Evolutionary conservation across 202 grass and related monocot species (phyloP).

Genomic region (Zizania palustris): DNA sequence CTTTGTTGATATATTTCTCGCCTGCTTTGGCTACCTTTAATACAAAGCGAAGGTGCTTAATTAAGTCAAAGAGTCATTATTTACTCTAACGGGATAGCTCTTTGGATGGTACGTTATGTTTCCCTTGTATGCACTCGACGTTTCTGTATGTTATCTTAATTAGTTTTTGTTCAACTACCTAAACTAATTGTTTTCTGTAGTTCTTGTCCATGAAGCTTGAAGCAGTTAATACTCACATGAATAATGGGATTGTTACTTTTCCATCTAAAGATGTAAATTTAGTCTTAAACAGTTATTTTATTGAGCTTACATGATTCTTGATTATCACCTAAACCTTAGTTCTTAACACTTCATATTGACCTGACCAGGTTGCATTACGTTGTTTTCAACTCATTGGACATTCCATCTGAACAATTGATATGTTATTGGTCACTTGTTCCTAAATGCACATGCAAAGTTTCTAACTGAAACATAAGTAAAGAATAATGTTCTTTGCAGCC

Average conservation of each 20-base stretch:
- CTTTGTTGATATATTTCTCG: too few relatives aligned
- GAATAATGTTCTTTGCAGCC: slow-evolving; percentile 29
- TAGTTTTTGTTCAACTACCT: background rate
- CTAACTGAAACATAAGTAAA: background rate
- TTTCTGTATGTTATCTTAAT: slow-evolving; percentile 58
- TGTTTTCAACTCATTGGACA: background rate
- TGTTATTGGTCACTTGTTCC: background rate
- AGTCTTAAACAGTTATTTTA: background rate
- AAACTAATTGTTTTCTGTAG: slow-evolving; percentile 46
- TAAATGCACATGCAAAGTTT: background rate
- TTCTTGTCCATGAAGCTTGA: slow-evolving; percentile 98
- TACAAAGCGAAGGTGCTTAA: too few relatives aligned
- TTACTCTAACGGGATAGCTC: too few relatives aligned
- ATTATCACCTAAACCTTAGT: slow-evolving; percentile 10
- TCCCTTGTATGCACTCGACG: too few relatives aligned
- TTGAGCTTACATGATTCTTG: slow-evolving; percentile 18
- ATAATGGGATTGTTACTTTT: slow-evolving; percentile 45
- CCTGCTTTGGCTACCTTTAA: too few relatives aligned
- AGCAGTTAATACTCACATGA: slow-evolving; percentile 70
- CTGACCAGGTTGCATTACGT: background rate
- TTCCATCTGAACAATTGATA: background rate
- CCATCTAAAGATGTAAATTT: slow-evolving; percentile 86
- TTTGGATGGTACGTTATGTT: too few relatives aligned
- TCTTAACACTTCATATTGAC: slow-evolving; percentile 15
- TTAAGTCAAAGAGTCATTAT: too few relatives aligned